Percentiles rank a stretch among this genome's conserved stretches.
Evolutionary conservation across 331 rosid species (phyloP).

Genomic region (Phaseolus coccineus): DNA sequence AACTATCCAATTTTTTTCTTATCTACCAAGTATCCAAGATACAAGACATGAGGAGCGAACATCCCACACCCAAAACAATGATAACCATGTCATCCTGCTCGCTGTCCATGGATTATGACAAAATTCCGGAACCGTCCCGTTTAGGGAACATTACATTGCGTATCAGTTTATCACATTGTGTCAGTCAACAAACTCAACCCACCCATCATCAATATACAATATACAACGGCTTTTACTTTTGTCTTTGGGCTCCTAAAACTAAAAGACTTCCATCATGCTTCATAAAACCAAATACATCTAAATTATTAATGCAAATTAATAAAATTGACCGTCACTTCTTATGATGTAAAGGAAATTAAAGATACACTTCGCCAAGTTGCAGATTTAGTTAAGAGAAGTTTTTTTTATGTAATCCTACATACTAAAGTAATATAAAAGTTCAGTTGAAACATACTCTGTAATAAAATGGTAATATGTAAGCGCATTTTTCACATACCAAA

Average conservation of each 20-base stretch:
- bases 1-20: too few species aligned
- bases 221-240: background rate
- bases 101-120: slow-evolving; percentile 2
- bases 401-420: background rate
- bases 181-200: background rate
- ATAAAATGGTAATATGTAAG: background rate
- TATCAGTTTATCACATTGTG: background rate
- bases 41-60: too few species aligned
- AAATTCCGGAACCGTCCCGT: slow-evolving; percentile 19
- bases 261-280: background rate
- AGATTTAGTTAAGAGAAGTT: background rate
- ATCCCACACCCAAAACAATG: background rate
- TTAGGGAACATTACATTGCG: background rate
- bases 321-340: too few species aligned
- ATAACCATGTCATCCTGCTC: background rate
- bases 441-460: background rate
- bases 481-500: background rate
- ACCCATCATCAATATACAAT: background rate
- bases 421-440: background rate
- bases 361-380: background rate
- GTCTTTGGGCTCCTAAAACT: background rate
- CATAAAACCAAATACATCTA: background rate
- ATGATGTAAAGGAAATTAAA: too few species aligned
- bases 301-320: too few species aligned
- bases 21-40: too few species aligned